phyloP scores from a whole-genome alignment of 257 asterid species.

The Rhazya stricta region DNA sequence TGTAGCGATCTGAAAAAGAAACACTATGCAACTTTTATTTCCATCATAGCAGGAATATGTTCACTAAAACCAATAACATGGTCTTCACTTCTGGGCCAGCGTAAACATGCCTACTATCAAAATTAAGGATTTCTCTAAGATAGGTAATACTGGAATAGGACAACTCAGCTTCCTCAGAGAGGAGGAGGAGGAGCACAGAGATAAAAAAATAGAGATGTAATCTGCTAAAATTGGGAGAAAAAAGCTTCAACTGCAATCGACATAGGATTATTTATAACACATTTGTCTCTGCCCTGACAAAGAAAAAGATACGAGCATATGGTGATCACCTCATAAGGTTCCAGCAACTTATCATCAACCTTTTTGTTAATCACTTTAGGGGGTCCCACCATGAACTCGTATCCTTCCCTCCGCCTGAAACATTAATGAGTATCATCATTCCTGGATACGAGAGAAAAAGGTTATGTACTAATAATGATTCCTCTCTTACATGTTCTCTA shows the following conservation, averaged over 20 bases:
- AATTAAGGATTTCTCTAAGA: not conserved
- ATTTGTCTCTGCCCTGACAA: not conserved
- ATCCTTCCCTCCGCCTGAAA: conserved; percentile 98
- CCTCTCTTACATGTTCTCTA: conserved; percentile 80
- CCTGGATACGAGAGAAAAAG: conserved; percentile 8
- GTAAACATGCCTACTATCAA: not conserved
- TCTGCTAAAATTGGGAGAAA: not conserved
- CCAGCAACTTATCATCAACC: conserved; percentile 68
- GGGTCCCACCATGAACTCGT: conserved; percentile 99
- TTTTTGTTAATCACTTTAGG: conserved; percentile 93
- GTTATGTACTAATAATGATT: conserved; percentile 5
- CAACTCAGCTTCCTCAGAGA: not conserved
- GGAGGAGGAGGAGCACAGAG: not conserved
- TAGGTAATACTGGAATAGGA: not conserved
- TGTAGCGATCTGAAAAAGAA: conserved; percentile 63
- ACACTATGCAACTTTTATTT: conserved; percentile 8
- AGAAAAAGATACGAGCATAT: conserved; percentile 1
- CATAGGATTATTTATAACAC: not conserved
- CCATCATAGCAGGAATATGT: not conserved
- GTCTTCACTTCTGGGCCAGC: not conserved
- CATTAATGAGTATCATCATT: conserved; percentile 17
- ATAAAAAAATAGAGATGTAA: not conserved
- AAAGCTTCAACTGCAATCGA: not conserved
- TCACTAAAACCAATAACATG: not conserved
- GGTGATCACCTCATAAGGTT: conserved; percentile 76